Conservation (phyloP, 169 alveolate genomes). For the Cyclospora cayetanensis region DNA sequence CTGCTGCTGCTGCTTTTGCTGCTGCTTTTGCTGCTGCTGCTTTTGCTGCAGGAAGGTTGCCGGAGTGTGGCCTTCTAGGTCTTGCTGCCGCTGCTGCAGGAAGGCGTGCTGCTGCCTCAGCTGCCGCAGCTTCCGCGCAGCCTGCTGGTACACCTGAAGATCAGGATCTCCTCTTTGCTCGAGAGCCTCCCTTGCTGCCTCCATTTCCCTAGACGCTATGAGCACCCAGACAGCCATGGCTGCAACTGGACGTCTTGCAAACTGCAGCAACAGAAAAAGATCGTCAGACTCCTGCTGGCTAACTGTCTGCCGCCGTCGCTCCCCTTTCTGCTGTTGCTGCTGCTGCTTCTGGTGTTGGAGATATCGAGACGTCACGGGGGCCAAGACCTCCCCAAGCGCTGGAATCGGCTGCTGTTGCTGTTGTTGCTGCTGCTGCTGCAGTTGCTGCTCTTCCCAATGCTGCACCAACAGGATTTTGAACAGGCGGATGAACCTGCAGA, state of each 20-base stretch:
- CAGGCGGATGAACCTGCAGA: slow-evolving; percentile 42
- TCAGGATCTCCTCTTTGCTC: slow-evolving; percentile 1
- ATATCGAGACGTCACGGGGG: neutral
- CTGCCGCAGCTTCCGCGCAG: slow-evolving; percentile 14
- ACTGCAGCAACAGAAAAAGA: slow-evolving; percentile 52
- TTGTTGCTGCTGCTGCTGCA: slow-evolving; percentile 37
- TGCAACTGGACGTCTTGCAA: neutral
- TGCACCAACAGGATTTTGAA: slow-evolving; percentile 7
- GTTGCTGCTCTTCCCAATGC: slow-evolving; percentile 38
- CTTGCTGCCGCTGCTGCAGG: slow-evolving; percentile 60
- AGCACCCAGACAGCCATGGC: neutral
- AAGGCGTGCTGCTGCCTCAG: slow-evolving; percentile 47
- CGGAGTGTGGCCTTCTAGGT: neutral
- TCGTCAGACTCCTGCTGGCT: slow-evolving; percentile 30
- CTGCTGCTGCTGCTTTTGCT: neutral
- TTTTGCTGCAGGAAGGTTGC: neutral
- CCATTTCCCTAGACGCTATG: neutral
- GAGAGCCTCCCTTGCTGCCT: neutral
- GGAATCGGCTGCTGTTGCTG: slow-evolving; percentile 1
- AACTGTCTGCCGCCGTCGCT: slow-evolving; percentile 16
- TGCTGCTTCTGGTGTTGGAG: no score
- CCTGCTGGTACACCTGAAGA: slow-evolving; percentile 25
- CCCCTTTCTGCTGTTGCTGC: slow-evolving; percentile 49
- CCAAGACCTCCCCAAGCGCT: neutral
- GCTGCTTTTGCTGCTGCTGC: slow-evolving; percentile 36